Evolutionary conservation across 495 filamentous ascomycete genomes (phyloP), one percentile per base, ranked within the genome.

Genomic region (Platismatia glauca): DNA sequence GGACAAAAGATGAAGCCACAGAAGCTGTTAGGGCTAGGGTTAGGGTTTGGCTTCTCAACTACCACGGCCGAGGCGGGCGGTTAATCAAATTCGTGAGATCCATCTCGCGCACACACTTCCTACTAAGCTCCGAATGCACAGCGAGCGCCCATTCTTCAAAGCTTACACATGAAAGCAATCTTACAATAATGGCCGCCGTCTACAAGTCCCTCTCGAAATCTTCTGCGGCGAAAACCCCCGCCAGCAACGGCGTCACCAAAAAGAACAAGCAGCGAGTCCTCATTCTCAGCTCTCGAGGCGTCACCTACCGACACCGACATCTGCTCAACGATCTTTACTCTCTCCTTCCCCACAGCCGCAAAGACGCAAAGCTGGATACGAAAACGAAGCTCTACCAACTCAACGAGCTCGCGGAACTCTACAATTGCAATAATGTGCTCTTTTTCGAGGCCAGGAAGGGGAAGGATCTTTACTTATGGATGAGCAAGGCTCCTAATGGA

Each of bases 341-440:
- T 31, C 86, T 99, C 67, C 85, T 99, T 57, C 94, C 94, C 0
- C 94, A 99, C 70, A 84, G 84, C 43, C 84, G 91, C 69, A 95
- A 95, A 76, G 94, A 99, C 73, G 91, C 87, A 63, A 99, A 99
- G 74, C 84, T 96, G 58, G 93, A 97, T 69, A 94, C 92, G 44
- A 97, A 97, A 74, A 92, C 91, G 59, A 91, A 95, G 69, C 75
- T 77, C 7, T 86, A 89, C 73, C 85, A 96, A 69, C 83, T 99
- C 11, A 97, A 97, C 77, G 93, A 96, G 72, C 85, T 97, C 20
- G 94, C 94, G 44, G 93, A 99, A 67, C 84, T 99, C 24, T 95
- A 97, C 80, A 97, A 96, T 68, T 97, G 93, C 84, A 99, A 99
- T 77, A 94, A 97, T 74, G 86, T 97, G 58, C 81, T 96, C 64